Evolutionary conservation across 2,329 filamentous ascomycete species (phyloP), one percentile per base, ranked within the genome.

Genomic region (Penicillium sp.): DNA sequence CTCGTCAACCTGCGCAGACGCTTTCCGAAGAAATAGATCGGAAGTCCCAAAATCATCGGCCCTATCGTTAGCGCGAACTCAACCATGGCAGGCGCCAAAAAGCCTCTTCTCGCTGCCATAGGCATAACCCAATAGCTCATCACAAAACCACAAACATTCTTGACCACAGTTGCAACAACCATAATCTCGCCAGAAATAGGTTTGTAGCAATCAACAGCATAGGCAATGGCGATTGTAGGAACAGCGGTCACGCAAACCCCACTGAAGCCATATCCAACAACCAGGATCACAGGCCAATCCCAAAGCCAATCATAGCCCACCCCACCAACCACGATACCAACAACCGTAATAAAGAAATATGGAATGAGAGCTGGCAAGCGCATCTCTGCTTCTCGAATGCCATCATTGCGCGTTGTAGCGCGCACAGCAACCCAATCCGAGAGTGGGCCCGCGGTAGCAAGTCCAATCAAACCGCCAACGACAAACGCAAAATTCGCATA

Each of bases 181-280:
- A 87, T 83, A 45, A 87, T 72, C 3, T 77, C 79, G 3, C 84
- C 83, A 0, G 83, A 78, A 2, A 86, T 80, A 0, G 84, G 82
- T 70, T 87, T 87, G 69, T 88, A 87, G 52, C 78, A 81, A 66
- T 88, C 85, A 14, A 87, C 79, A 0, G 83, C 82, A 62, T 87
- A 87, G 75, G 72, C 74, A 43, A 63, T 84, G 4, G 75, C 77
- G 53, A 88, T 87, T 11, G 79, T 79, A 0, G 85, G 84, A 11
- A 88, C 69, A 0, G 83, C 83, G 2, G 83, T 79, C 14, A 86
- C 83, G 64, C 85, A 81, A 41, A 86, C 82, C 1, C 67, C 83
- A 0, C 81, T 78, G 54, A 76, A 81, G 5, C 79, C 78, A 63
- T 81, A 86, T 6, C 83, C 83, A 48, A 86, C 73, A 16, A 86